These are phyloP conservation scores for Arachis stenosperma DNA, from an alignment of 306 rosid species.

Conservation along the genomic window DNA sequence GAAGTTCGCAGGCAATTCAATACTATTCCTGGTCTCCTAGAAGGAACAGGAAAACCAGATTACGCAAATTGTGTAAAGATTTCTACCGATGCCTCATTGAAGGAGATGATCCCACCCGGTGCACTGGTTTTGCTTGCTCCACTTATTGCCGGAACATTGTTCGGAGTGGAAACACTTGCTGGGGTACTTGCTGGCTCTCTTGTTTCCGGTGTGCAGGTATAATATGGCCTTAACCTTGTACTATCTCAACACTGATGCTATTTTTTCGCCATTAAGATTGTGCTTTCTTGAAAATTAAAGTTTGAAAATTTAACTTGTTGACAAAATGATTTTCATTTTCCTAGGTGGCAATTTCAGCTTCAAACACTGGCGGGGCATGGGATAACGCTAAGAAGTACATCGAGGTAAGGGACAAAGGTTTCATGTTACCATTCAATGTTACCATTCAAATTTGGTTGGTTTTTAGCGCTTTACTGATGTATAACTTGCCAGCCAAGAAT, in stretches of 20 bases:
- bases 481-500: constrained; percentile 19
- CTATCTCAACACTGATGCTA: background rate
- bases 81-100: constrained; percentile 71
- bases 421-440: constrained; percentile 11
- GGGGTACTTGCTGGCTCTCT: constrained; percentile 78
- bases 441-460: constrained; percentile 21
- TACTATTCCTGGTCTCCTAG: constrained; percentile 57
- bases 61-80: constrained; percentile 73
- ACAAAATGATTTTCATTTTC: constrained; percentile 6
- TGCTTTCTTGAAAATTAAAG: background rate
- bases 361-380: constrained; percentile 79
- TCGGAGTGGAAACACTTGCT: constrained; percentile 75
- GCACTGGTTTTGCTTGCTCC: constrained; percentile 72
- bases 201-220: constrained; percentile 82
- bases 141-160: constrained; percentile 68
- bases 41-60: constrained; percentile 70
- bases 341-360: constrained; percentile 69
- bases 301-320: background rate
- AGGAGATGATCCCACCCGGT: constrained; percentile 78
- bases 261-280: background rate
- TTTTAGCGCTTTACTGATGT: background rate
- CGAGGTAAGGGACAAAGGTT: constrained; percentile 45
- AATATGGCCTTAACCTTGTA: constrained; percentile 4
- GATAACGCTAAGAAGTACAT: constrained; percentile 74
- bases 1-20: constrained; percentile 72